phyloP scores from a whole-genome alignment of 139 green algal species.

The Edaphochlamys debaryana region DNA sequence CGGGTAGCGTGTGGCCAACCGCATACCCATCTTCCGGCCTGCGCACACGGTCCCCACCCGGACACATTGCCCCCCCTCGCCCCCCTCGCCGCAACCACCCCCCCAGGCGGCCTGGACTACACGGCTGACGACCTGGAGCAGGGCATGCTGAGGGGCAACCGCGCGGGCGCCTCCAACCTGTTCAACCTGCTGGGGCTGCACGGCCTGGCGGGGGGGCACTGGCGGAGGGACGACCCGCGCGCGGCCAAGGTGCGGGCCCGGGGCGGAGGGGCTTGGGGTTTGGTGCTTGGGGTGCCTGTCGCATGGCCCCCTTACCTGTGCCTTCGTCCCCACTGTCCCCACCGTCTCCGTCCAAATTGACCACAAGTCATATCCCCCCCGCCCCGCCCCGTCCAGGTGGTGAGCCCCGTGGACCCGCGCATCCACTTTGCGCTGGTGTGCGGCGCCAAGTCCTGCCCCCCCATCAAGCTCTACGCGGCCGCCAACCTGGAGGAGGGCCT shows the following conservation, averaged over 20 bases:
- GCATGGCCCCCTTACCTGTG: no score
- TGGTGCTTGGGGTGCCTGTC: no score
- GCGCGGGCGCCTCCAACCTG: constrained; percentile 57
- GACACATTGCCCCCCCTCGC: no score
- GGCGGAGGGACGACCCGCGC: constrained; percentile 64
- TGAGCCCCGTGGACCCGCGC: constrained; percentile 79
- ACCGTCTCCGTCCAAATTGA: not conserved
- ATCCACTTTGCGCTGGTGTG: constrained; percentile 98
- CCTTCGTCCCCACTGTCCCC: not conserved
- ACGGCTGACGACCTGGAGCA: constrained; percentile 94
- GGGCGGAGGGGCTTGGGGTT: not conserved
- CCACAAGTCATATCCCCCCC: no score
- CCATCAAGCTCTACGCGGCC: constrained; percentile 89
- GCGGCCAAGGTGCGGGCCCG: constrained; percentile 36
- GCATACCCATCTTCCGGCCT: no score
- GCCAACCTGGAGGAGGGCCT: constrained; percentile 86
- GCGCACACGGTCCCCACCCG: no score
- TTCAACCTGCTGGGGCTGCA: constrained; percentile 62
- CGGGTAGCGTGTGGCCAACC: no score
- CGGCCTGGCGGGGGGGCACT: constrained; percentile 53
- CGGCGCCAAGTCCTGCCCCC: constrained; percentile 91
- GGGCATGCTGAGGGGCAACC: constrained; percentile 91
- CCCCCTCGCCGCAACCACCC: no score
- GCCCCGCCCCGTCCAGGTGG: not conserved
- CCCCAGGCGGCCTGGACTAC: constrained; percentile 23